These are phyloP conservation scores for Helenozyma rhizophorensis DNA, from an alignment of 805 yeast genomes.

Conservation along the genomic window DNA sequence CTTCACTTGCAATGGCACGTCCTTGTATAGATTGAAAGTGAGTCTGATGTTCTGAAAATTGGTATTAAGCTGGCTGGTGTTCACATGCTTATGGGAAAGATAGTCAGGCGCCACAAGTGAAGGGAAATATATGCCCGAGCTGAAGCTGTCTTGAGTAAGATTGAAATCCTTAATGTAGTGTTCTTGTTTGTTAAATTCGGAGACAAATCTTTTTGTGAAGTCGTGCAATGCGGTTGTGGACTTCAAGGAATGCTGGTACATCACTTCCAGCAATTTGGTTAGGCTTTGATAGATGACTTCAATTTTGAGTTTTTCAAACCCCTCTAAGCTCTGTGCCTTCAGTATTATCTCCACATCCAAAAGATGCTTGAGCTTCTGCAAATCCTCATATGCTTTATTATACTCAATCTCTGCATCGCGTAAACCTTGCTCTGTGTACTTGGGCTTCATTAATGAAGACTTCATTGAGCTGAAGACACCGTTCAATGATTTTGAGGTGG, in stretches of 20 bases:
- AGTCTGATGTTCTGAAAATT: constrained; percentile 35
- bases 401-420: constrained; percentile 27
- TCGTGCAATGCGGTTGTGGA: constrained; percentile 22
- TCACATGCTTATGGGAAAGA: constrained; percentile 17
- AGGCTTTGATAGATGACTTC: constrained; percentile 30
- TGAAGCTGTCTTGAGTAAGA: constrained; percentile 18
- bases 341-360: constrained; percentile 26
- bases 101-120: constrained; percentile 28
- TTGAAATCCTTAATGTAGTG: constrained; percentile 18
- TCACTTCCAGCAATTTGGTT: constrained; percentile 29
- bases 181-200: constrained; percentile 15
- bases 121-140: constrained; percentile 39
- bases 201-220: constrained; percentile 20
- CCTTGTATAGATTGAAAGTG: constrained; percentile 37
- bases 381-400: constrained; percentile 28
- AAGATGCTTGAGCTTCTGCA: constrained; percentile 27
- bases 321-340: constrained; percentile 22
- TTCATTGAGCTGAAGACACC: constrained; percentile 32
- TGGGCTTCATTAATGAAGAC: constrained; percentile 26
- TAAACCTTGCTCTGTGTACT: constrained; percentile 24
- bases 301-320: constrained; percentile 33
- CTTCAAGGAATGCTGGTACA: constrained; percentile 20
- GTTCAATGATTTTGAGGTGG: constrained; percentile 25
- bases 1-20: constrained; percentile 33
- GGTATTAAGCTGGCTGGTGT: constrained; percentile 25